phyloP scores from a whole-genome alignment of 1,284 basidiomycete genomes.

The Kwoniella shivajii region DNA sequence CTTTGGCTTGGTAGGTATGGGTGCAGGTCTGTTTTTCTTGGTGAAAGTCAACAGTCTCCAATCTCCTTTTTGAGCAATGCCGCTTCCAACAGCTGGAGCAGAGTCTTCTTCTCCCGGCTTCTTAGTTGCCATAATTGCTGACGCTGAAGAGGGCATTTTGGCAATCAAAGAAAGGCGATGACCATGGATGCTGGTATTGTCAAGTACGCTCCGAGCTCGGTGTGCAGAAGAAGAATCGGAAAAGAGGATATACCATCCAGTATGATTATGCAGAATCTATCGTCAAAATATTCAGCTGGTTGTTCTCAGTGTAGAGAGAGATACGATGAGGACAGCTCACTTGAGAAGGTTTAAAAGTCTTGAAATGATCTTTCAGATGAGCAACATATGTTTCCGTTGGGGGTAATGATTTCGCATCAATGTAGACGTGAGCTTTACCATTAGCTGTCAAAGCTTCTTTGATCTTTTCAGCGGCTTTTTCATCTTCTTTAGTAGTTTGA shows the following conservation, averaged over 20 bases:
- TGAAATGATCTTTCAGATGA: constrained; percentile 47
- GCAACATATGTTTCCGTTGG: constrained; percentile 23
- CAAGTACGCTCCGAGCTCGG: constrained; percentile 36
- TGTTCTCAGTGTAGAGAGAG: background rate
- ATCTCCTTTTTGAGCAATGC: constrained; percentile 19
- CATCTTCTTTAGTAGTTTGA: constrained; percentile 30
- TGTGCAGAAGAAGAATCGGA: constrained; percentile 32
- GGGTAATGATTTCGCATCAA: constrained; percentile 41
- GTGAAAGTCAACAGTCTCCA: constrained; percentile 47
- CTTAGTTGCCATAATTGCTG: constrained; percentile 7
- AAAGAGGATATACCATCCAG: constrained; percentile 53
- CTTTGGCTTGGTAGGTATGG: constrained; percentile 1
- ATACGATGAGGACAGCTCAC: constrained; percentile 20
- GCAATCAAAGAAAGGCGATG: constrained; percentile 34
- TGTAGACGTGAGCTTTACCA: constrained; percentile 41
- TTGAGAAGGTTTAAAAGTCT: constrained; percentile 44
- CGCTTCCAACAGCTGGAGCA: constrained; percentile 4
- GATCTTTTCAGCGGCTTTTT: constrained; percentile 32
- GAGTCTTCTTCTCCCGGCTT: constrained; percentile 10
- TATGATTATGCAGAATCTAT: constrained; percentile 33
- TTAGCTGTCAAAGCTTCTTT: constrained; percentile 38
- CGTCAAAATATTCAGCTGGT: background rate
- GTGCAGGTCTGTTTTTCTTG: constrained; percentile 33
- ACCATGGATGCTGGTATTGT: constrained; percentile 40
- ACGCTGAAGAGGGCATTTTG: constrained; percentile 23